Base-by-base conservation (phyloP, 176 grass and related monocot genomes). In the Rhynchospora breviuscula region DNA sequence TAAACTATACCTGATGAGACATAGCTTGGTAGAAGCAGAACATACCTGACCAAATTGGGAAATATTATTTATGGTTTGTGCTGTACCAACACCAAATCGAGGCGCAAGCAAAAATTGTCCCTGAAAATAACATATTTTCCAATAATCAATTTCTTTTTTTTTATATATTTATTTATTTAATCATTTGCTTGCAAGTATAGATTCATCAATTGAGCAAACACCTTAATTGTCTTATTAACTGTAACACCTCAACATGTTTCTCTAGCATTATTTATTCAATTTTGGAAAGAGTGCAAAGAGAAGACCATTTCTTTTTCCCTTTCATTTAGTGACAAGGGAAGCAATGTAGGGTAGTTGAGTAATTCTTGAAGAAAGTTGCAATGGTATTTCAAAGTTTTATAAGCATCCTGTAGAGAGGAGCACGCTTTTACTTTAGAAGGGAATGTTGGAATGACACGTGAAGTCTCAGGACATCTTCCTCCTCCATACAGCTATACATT, bases 21-120 rank as follows among this genome's bases (percentile, higher is more conserved):
- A 45, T 40, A 83, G 49, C 84, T 78, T 48, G 48, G 18, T 51
- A 51, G 51, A 65, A 85, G 45, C 72, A 63, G 46, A 31, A 84
- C 49, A 78, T 13, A 94, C 92, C 90, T 94, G 92, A 86, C 65
- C 90, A 89, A 94, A 94, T 43, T 97, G 94, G 77, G 89, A 88
- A 76, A 92, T 76, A 89, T 84, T 68, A 58, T 88, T 87, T 88
- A 88, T 63, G 29, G 83, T 84, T 80, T 97, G 92, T 46, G 85
- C 76, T 67, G 40, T 67, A 67, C 91, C 63, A 74, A 90, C 77
- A 59, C 88, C 91, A 84, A 89, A 97, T 83, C 89, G 93, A 87
- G 91, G 92, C 35, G 88, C 67, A 68, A 85, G 81, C 22, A 97
- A 75, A 87, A 85, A 94, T 86, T 91, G 90, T 62, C 90, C 94